phyloP scores from a whole-genome alignment of 1,284 basidiomycete genomes.

The Schizophyllum amplum region DNA sequence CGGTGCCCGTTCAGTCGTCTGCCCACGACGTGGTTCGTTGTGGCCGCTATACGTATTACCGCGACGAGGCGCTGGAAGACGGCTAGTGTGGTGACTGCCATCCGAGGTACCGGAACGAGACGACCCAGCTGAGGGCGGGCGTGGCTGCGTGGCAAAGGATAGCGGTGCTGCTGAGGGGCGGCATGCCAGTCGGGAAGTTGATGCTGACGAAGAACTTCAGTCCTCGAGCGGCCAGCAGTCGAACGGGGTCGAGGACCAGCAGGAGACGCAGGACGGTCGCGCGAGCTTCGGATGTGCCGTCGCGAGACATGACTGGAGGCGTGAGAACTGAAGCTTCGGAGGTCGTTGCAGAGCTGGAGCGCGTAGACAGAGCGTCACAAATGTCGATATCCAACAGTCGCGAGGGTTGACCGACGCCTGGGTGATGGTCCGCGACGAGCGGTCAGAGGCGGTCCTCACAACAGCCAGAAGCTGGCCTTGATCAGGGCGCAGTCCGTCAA shows the following conservation, averaged over 20 bases:
- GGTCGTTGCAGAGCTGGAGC: constrained; percentile 14
- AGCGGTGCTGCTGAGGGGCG: constrained; percentile 5
- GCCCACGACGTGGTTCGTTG: too few species aligned
- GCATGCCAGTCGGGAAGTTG: constrained; percentile 6
- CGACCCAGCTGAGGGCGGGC: constrained; percentile 8
- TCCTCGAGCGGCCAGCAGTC: background rate
- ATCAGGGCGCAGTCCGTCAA: background rate
- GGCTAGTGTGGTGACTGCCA: constrained; percentile 17
- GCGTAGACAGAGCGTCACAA: background rate
- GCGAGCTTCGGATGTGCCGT: constrained; percentile 18
- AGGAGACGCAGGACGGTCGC: constrained; percentile 41
- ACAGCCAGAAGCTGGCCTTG: too few species aligned
- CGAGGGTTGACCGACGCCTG: too few species aligned
- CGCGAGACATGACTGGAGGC: constrained; percentile 23
- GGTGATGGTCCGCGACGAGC: too few species aligned
- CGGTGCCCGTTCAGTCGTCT: too few species aligned
- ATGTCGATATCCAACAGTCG: too few species aligned
- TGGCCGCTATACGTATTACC: constrained; percentile 24
- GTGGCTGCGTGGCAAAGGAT: constrained; percentile 8
- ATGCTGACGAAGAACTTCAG: background rate
- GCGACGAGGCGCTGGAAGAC: constrained; percentile 24
- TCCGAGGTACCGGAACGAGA: constrained; percentile 15
- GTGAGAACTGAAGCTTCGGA: constrained; percentile 20
- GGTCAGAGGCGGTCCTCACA: too few species aligned
- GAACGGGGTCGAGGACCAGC: constrained; percentile 29